These are phyloP conservation scores for Leonotis leonurus DNA, from an alignment of 257 asterid species.

Conservation along the genomic window DNA sequence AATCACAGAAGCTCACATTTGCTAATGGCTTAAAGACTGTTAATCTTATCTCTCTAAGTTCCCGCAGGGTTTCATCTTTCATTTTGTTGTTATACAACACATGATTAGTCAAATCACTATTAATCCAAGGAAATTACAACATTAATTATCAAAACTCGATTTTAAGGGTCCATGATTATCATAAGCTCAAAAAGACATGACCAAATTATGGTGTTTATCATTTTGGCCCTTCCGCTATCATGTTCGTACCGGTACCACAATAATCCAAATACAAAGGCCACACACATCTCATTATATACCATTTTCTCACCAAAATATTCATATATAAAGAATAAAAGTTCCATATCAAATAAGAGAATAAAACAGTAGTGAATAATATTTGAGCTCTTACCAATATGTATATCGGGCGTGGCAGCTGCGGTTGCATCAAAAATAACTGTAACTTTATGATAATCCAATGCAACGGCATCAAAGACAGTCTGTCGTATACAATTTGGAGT, in stretches of 20 bases:
- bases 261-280: background rate
- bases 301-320: background rate
- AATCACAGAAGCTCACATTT: too few species aligned
- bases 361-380: background rate
- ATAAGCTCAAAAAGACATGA: background rate
- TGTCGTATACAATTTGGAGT: conserved; percentile 88
- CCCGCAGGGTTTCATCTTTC: too few species aligned
- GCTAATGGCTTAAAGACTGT: too few species aligned
- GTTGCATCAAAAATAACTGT: conserved; percentile 72
- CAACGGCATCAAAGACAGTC: conserved; percentile 84
- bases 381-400: conserved; percentile 40
- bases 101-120: background rate
- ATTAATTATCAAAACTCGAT: background rate
- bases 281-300: background rate
- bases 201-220: background rate
- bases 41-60: too few species aligned
- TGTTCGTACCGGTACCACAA: background rate
- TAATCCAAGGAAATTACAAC: background rate
- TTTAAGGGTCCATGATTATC: background rate
- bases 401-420: conserved; percentile 77
- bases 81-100: background rate
- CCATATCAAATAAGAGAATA: background rate
- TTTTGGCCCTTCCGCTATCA: background rate
- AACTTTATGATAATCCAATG: conserved; percentile 57
- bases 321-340: background rate